Base-by-base conservation (phyloP, 176 grass and related monocot species). In the Paspalum notatum region DNA sequence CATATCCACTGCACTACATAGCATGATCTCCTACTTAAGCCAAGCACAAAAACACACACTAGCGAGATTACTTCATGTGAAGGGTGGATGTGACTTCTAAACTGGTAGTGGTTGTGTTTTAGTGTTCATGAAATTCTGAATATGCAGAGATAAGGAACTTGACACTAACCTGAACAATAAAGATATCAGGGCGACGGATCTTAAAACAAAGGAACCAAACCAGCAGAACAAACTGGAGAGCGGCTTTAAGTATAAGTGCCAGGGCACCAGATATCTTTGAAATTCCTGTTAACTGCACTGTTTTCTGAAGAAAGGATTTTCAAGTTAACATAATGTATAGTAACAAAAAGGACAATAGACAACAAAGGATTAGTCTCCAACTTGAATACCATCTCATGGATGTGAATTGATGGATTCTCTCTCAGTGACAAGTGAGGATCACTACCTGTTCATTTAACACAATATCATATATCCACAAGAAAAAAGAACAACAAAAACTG, bases 121-220 rank as follows among this genome's bases (percentile, higher is more conserved):
- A 71, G 22, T 26, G 38, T 76, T 38, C 71, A 44, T 72, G 56
- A 7, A 71, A 66, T 44, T 72, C n/a, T 65, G 20, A 32, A 57
- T 66, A 74, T 9, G 49, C 18, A 52, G n/a, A 69, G 44, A 41
- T 42, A 70, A 76, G 6, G 9, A 71, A 51, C 15, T 59, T 77
- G 41, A 38, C 43, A 68, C 78, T 79, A 25, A 97, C 97, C 90
- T 99, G 93, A 49, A 99, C 85, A 86, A 96, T 13, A 50, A 96
- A 91, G 66, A 95, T 55, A 85, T 99, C 97, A 81, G 97, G 90
- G 49, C 84, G 85, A 85, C 93, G 82, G 84, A 99, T 96, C 61
- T 88, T 99, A 60, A 96, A 68, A 89, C 89, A 93, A 39, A 96
- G 93, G 66, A 88, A 95, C 90, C 90, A 95, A 76, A 96, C 52